Conservation (phyloP, 306 rosid species). For the Glycine soja region DNA sequence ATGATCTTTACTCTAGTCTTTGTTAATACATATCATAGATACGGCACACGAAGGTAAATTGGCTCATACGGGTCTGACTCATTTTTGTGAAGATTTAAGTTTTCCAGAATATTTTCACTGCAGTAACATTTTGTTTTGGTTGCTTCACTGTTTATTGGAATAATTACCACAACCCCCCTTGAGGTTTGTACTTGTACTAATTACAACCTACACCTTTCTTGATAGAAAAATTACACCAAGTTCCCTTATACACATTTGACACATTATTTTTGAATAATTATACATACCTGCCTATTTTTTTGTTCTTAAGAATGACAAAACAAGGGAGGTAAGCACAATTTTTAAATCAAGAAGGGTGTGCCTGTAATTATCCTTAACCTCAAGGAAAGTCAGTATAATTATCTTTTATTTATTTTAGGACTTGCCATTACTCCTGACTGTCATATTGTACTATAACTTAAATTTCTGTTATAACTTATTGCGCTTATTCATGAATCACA, state of each 20-base stretch:
- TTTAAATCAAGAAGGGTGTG: too few species aligned
- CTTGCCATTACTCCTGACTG: not conserved
- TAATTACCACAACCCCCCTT: not conserved
- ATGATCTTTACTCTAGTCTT: constrained; percentile 94
- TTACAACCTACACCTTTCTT: not conserved
- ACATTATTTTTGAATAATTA: not conserved
- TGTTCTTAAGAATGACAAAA: not conserved
- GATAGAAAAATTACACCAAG: not conserved
- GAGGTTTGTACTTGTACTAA: not conserved
- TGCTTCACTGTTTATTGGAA: too few species aligned
- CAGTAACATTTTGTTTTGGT: too few species aligned
- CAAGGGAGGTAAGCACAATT: not conserved
- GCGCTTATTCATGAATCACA: constrained; percentile 40
- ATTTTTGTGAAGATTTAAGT: constrained; percentile 4
- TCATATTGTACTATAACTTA: constrained; percentile 1
- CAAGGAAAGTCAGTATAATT: not conserved
- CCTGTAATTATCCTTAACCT: too few species aligned
- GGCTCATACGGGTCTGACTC: constrained; percentile 51
- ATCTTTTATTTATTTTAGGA: not conserved
- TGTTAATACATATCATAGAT: constrained; percentile 81
- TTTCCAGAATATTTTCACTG: too few species aligned
- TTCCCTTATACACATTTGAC: not conserved
- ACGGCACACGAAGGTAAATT: constrained; percentile 78
- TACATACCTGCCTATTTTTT: not conserved
- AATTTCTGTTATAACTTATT: constrained; percentile 24